Conservation (phyloP, 2,329 filamentous ascomycete species). For the Pseudogymnoascus sp. region DNA sequence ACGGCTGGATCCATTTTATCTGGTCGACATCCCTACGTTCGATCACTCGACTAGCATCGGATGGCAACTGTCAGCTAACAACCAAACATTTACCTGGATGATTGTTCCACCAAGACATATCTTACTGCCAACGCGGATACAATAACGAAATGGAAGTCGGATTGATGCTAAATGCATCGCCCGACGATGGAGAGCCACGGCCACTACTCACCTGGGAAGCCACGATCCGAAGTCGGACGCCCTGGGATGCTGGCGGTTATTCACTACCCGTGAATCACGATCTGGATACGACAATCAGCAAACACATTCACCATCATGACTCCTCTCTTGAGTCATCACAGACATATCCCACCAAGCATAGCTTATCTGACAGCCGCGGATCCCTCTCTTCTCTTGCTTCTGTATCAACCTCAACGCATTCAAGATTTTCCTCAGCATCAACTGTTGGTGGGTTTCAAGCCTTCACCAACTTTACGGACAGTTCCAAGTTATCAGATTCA, state of each 20-base stretch:
- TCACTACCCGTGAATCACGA: constrained; percentile 25
- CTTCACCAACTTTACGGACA: background rate
- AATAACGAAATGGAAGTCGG: constrained; percentile 26
- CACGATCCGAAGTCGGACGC: constrained; percentile 24
- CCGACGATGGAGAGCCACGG: constrained; percentile 21
- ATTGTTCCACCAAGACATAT: background rate
- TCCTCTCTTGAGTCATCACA: constrained; percentile 12
- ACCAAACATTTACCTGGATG: background rate
- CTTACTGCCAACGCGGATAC: background rate
- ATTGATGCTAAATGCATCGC: constrained; percentile 25
- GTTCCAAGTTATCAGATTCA: background rate
- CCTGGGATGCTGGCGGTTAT: constrained; percentile 30
- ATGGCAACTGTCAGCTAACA: background rate
- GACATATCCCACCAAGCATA: constrained; percentile 19
- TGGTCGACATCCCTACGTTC: background rate
- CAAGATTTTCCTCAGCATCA: constrained; percentile 27
- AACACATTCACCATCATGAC: background rate
- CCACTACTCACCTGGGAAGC: constrained; percentile 12
- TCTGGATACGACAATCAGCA: constrained; percentile 10
- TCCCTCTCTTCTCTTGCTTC: constrained; percentile 28
- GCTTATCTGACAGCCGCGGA: constrained; percentile 26
- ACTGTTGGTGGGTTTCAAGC: constrained; percentile 20
- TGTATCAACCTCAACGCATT: constrained; percentile 25
- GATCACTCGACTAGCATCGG: background rate
- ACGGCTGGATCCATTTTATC: background rate